Evolutionary conservation across 768 basidiomycete species (phyloP).

Genomic region (Cystofilobasidium ferigula): DNA sequence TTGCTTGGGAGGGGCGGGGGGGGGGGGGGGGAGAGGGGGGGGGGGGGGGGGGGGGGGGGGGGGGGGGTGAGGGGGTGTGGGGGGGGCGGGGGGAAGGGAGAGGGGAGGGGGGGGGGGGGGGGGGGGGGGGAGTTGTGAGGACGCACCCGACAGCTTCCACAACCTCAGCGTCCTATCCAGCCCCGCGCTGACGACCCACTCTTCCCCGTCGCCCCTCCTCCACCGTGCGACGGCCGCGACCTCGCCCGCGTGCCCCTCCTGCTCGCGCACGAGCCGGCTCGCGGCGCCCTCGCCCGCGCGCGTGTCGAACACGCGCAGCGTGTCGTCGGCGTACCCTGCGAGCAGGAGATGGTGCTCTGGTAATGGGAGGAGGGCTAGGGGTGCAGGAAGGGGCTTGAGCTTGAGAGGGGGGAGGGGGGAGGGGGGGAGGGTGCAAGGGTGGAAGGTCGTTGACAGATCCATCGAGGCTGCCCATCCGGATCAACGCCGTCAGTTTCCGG

Average conservation of each 20-base stretch:
- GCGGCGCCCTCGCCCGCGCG: conserved; percentile 51
- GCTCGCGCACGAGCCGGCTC: conserved; percentile 16
- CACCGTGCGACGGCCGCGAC: conserved; percentile 65
- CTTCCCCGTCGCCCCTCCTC: conserved; percentile 52
- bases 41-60: background rate
- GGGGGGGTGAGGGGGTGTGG: background rate
- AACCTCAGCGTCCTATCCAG: conserved; percentile 77
- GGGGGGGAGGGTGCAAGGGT: conserved; percentile 47
- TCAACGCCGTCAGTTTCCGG: background rate
- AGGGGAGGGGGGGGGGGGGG: too few species aligned
- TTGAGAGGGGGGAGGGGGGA: conserved; percentile 41
- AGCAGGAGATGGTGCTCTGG: conserved; percentile 53
- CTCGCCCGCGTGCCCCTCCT: conserved; percentile 86
- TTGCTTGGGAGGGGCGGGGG: too few species aligned
- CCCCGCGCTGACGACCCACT: conserved; percentile 72
- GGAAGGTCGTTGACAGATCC: conserved; percentile 69
- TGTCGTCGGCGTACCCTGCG: conserved; percentile 66
- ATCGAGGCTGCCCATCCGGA: conserved; percentile 75
- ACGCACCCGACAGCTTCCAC: conserved; percentile 62
- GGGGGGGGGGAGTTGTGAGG: conserved; percentile 10
- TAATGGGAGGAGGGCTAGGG: conserved; percentile 17
- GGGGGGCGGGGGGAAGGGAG: background rate
- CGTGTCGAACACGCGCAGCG: conserved; percentile 71
- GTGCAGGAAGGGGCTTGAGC: background rate
- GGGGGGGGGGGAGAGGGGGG: background rate